These are phyloP conservation scores for maize (Zea mays) DNA, from an alignment of 176 grass and related monocot species.

Conservation along the genomic window Zm-B73-REFERENCE-NAM-5.0 NC_050103.1:7213001-7213500, in stretches of 20 bases:
- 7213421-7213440: too few relatives aligned
- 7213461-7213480: too few relatives aligned
- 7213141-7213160: constrained; percentile 59
- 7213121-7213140: constrained; percentile 61
- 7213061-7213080: constrained; percentile 97
- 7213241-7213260: background rate
- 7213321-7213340: background rate
- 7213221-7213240: background rate
- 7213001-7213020: constrained; percentile 75
- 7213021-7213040: constrained; percentile 93
- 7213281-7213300: background rate
- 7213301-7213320: background rate
- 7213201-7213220: background rate
- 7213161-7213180: constrained; percentile 2
- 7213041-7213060: constrained; percentile 89
- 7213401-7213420: too few relatives aligned
- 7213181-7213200: background rate
- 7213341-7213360: background rate
- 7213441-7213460: too few relatives aligned
- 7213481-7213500: too few relatives aligned
- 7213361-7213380: background rate
- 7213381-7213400: too few relatives aligned
- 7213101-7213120: constrained; percentile 41
- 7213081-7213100: constrained; percentile 86
- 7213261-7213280: background rate